phyloP scores from a whole-genome alignment of 1,139 yeast species.

The Hyphopichia khmerensis region DNA sequence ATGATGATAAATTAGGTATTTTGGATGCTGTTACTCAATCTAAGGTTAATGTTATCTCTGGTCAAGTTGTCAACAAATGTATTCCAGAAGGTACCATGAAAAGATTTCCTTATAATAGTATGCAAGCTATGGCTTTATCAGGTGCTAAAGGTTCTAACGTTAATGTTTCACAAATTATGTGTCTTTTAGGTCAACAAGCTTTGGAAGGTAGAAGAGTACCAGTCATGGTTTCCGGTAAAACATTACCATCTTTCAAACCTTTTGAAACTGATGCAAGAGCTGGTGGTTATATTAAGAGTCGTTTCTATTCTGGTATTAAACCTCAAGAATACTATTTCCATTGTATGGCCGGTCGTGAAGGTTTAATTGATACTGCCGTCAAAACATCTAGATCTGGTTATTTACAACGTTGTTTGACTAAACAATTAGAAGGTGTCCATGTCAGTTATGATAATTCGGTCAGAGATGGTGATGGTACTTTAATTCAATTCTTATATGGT shows the following conservation, averaged over 20 bases:
- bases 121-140: constrained; percentile 99
- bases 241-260: constrained; percentile 94
- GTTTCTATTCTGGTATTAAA: constrained; percentile 96
- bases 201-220: constrained; percentile 99
- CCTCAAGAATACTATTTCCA: constrained; percentile 99
- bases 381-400: constrained; percentile 98
- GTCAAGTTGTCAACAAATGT: constrained; percentile 90
- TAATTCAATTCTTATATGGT: constrained; percentile 94
- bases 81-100: constrained; percentile 97
- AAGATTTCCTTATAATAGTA: constrained; percentile 90
- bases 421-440: constrained; percentile 97
- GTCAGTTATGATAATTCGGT: constrained; percentile 93
- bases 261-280: constrained; percentile 97
- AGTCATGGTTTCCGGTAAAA: constrained; percentile 97
- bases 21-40: constrained; percentile 95
- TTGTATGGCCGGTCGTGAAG: constrained; percentile 99
- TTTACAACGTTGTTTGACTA: constrained; percentile 93
- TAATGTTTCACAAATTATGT: constrained; percentile 98
- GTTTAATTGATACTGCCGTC: constrained; percentile 98
- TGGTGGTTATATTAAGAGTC: constrained; percentile 96
- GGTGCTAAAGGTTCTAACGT: constrained; percentile 99
- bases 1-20: constrained; percentile 87
- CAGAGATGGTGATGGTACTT: constrained; percentile 92
- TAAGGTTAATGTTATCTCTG: constrained; percentile 87
- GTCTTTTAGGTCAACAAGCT: constrained; percentile 98